Evolutionary conservation across 768 basidiomycete species (phyloP), one percentile per base, ranked within the genome.

Genomic region (Boletus pseudo-olivaceus): DNA sequence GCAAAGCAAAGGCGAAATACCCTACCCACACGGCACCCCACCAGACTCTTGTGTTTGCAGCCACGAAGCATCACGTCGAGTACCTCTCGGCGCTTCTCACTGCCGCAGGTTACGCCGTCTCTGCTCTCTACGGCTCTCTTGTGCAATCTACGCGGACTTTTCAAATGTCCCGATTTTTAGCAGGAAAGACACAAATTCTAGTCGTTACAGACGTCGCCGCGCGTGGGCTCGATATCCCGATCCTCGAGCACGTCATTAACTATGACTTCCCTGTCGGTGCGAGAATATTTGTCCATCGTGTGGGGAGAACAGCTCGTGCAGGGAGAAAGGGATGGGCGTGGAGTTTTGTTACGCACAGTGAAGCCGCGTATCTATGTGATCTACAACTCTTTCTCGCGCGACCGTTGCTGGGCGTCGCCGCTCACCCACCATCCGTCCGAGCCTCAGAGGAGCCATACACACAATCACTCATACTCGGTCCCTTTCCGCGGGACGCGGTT

Each of bases 201-300:
- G 94, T 98, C 34, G 97, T 98, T 40, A 99, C 97, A 0, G 97
- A 99, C 65, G 93, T 99, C 38, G 97, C 97, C 19, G 97, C 97
- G 14, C 88, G 97, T 60, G 97, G 97, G 64, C 93, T 99, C 62
- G 97, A 99, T 73, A 95, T 99, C 33, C 97, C 97, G 5, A 80
- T 98, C 38, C 80, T 99, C 57, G 93, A 95, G 67, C 91, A 98
- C 66, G 97, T 99, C 33, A 78, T 99, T 69, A 99, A 99, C 70
- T 99, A 95, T 70, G 97, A 99, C 63, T 98, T 99, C 61, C 97
- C 97, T 1, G 88, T 93, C 55, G 93, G 95, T 23, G 84, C 93
- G 2, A 78, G 95, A 53, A 85, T 97, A 11, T 99, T 98, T 61
- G 86, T 99, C 0, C 97, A 99, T 71, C 90, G 97, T 54, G 96